Conservation (phyloP, 768 basidiomycete genomes). For the Cystofilobasidium bisporidii region DNA sequence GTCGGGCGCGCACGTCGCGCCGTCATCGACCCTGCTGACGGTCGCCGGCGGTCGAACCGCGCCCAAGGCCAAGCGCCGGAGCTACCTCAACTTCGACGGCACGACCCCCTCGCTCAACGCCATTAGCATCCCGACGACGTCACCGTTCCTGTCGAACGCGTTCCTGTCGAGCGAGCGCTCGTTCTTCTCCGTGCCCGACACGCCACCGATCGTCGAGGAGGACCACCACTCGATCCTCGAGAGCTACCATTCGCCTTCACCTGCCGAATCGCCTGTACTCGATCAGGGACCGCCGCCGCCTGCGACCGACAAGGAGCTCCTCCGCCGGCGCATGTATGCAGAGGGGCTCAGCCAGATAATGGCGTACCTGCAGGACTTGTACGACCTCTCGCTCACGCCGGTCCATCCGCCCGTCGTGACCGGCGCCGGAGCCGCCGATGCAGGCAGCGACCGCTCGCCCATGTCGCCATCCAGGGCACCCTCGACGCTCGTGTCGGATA, state of each 20-base stretch:
- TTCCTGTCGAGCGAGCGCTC: conserved; percentile 8
- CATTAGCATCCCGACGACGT: conserved; percentile 56
- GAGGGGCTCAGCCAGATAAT: conserved; percentile 75
- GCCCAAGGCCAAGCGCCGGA: conserved; percentile 62
- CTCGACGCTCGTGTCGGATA: background rate
- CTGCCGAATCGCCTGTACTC: background rate
- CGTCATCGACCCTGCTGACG: conserved; percentile 4
- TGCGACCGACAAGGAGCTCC: background rate
- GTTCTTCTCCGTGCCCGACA: background rate
- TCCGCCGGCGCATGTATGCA: conserved; percentile 29
- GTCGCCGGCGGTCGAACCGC: conserved; percentile 14
- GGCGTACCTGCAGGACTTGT: conserved; percentile 92
- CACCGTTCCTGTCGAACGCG: conserved; percentile 46
- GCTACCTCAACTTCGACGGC: conserved; percentile 73
- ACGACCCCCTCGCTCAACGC: conserved; percentile 50
- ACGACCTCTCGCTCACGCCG: conserved; percentile 68
- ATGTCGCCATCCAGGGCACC: background rate
- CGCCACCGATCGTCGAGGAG: background rate
- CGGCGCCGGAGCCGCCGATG: background rate
- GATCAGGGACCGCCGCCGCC: background rate
- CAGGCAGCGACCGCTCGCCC: background rate
- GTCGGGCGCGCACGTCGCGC: background rate
- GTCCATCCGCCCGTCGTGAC: background rate
- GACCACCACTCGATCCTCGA: conserved; percentile 20
- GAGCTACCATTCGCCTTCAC: conserved; percentile 14